Evolutionary conservation across 345 rosid species (phyloP), one percentile per base, ranked within the genome.

Genomic region (Syzygium aromaticum): DNA sequence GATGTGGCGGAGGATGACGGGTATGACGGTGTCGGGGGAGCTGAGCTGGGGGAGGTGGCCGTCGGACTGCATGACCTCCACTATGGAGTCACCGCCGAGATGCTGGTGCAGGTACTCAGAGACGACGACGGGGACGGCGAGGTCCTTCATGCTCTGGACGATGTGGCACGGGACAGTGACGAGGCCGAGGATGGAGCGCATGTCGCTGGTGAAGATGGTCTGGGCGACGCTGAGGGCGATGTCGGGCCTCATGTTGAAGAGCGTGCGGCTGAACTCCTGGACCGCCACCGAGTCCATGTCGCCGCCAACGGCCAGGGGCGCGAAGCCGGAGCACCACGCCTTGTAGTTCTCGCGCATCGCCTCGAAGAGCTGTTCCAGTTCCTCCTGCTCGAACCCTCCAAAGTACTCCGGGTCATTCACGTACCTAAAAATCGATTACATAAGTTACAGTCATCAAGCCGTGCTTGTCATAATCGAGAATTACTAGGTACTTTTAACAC

Each of bases 1-100:
- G 80, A 97, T 96, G 85, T 97, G 99, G 91, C 93, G 93, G 6
- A 96, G 92, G 13, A 96, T 61, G 49, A 95, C 96, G 11, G 99
- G 99, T 64, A 97, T 89, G n/a, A 94, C 97, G 51, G 78, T 28
- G 78, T 95, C 99, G 52, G 99, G 99, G 22, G 98, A 94, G 94
- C 99, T 97, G 89, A 97, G 90, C 90, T 97, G 99, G 7, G 99
- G 99, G 86, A 97, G 93, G 85, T 97, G 99, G 28, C 99, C 99
- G 19, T 97, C 99, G 2, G 95, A 90, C 7, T 95, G 85, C 90
- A 96, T 94, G 88, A 97, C 95, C 88, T 97, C 99, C 2, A 96
- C 98, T 25, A 96, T 91, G 2, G 99, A 95, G 40, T 94, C 93
- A 8, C 92, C 92, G 25, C 95, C 98, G 12, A 97, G 92, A 54